These are phyloP conservation scores for Dipteronia sinensis DNA, from an alignment of 345 rosid genomes.

Conservation along the genomic window DNA sequence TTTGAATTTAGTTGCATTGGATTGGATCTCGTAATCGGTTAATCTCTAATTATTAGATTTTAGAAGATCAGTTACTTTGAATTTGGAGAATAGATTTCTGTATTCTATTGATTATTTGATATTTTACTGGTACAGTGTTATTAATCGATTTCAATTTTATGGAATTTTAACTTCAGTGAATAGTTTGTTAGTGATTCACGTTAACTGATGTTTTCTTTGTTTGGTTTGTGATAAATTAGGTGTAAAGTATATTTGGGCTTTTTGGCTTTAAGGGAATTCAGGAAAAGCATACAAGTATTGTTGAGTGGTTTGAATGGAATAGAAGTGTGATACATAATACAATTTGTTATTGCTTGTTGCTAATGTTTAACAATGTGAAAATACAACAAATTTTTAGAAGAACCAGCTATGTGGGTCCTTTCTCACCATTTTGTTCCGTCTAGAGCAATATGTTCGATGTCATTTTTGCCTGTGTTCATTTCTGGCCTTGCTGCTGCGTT, in stretches of 20 bases:
- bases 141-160: background rate
- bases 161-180: background rate
- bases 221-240: no score
- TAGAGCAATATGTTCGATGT: background rate
- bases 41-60: background rate
- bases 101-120: slow-evolving; percentile 16
- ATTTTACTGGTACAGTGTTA: background rate
- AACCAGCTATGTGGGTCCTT: background rate
- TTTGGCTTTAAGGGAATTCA: no score
- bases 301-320: background rate
- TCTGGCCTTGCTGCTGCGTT: background rate
- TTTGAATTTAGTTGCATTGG: background rate
- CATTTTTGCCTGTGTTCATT: background rate
- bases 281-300: background rate
- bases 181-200: background rate
- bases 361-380: background rate
- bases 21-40: slow-evolving; percentile 2
- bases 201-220: no score
- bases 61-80: background rate
- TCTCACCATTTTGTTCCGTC: background rate
- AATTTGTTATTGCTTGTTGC: background rate
- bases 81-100: background rate
- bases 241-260: no score
- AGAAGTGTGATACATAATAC: no score
- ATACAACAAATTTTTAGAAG: background rate